Base-by-base conservation (phyloP, 2,329 filamentous ascomycete species). In the Diaporthe citriasiana region DNA sequence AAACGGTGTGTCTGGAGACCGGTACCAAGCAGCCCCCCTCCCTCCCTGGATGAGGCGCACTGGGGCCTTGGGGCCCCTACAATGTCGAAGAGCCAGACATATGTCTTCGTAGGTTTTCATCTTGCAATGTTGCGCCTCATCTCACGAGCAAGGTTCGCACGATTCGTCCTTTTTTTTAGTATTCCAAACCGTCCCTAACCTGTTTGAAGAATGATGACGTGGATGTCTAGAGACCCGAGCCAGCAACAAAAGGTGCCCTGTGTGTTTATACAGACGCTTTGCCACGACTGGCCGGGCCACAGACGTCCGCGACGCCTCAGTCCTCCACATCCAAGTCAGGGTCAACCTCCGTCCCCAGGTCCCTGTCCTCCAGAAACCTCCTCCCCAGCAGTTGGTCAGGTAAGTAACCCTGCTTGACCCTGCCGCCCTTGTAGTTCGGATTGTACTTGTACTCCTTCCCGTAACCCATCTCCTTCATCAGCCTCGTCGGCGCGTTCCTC, bases 381-480 rank as follows among this genome's bases (percentile, higher is more conserved):
- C 93, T 88, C 0, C 92, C 95, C 47, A 86, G 82, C 10, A 99
- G 82, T 72, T 89, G 89, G 15, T 94, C 92, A 0, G 97, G 97
- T n/a, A 99, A 83, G 83, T 98, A 99, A 33, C 95, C 93, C 84
- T 99, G 97, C 76, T 87, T 89, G 0, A 98, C 96, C 78, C 86
- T 90, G 0, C 97, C 97, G 75, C 95, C 91, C 68, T 89, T 84
- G 80, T 96, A 99, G 78, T 97, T 94, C 0, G 97, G 97, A 78
- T 97, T 97, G 80, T 99, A 98, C 83, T 98, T 98, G 83, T 99
- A 99, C 81, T 95, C 94, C 66, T 91, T 92, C 0, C 95, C 95
- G 80, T 95, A 97, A 0, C 95, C 96, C 77, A 98, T 85, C 78
- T 98, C 96, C 79, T 95, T 94, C 96, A 99, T 97, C 77, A 98